Base-by-base conservation (phyloP, 176 grass and related monocot species). In the Oryza glumipatula region DNA sequence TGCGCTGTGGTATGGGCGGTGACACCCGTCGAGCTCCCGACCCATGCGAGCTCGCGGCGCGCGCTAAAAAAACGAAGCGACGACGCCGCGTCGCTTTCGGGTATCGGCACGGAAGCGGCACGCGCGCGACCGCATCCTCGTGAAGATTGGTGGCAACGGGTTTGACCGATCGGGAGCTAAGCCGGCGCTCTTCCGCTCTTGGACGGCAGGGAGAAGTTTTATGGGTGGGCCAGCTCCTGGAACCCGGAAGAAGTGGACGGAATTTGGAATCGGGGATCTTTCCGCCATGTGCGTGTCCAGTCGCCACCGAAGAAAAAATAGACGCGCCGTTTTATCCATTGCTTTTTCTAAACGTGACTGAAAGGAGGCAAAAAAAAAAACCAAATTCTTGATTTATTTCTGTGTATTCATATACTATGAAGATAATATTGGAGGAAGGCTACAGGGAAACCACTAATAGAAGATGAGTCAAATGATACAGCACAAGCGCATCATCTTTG, bases 11-110 rank as follows among this genome's bases (percentile, higher is more conserved):
- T 44, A 36, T 65, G 86, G 79, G 13, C 51, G 74, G 48, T 0
- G 72, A 26, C 6, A 5, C 66, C 82, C 51, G 66, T 26, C 66
- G 35, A 67, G 35, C 83, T 78, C 54, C 78, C 82, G 78, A 56
- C 56, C 88, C 72, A 65, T 76, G 88, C 82, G 48, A 38, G 36
- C 5, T 38, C 36, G 36, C 36, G 5, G 36, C 36, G 5, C 36
- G 36, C 36, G 36, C 30, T 6, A 7, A 38, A 38, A 38, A 41
- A n/a, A 56, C 61, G 82, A 72, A 69, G 13, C 36, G 36, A 41
- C 30, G 7, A 45, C 17, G 65, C 64, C 66, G 17, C n/a, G 76
- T 80, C 88, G 73, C 73, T 41, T 41, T 41, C 39, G 39, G 38
- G 7, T 77, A 35, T 77, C 72, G 23, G 64, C 43, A 21, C 3